Conservation (phyloP, 2,329 filamentous ascomycete genomes). For the Aspergillus fructus region DNA sequence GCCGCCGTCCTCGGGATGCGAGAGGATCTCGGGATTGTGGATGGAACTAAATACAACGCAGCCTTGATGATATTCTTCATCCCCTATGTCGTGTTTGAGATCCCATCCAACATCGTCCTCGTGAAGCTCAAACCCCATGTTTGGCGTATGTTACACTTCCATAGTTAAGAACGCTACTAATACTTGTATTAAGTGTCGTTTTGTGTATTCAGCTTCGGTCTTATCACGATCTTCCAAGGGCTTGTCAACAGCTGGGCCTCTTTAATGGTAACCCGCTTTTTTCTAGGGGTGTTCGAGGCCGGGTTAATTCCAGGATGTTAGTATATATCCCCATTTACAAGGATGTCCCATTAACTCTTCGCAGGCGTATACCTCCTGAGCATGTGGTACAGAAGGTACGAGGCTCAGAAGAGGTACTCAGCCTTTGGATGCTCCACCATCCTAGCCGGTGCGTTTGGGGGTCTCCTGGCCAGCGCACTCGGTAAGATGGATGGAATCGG, state of each 20-base stretch:
- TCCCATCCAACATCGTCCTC: conserved; percentile 68
- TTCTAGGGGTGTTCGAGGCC: conserved; percentile 70
- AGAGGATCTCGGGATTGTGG: conserved; percentile 57
- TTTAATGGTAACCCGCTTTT: conserved; percentile 76
- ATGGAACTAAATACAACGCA: conserved; percentile 63
- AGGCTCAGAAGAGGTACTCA: conserved; percentile 82
- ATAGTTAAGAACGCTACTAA: neutral
- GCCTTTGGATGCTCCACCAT: conserved; percentile 78
- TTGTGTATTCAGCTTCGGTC: conserved; percentile 82
- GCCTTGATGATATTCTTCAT: conserved; percentile 76
- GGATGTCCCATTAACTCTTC: too few species aligned
- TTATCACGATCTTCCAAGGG: conserved; percentile 73
- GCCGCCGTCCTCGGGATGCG: conserved; percentile 65
- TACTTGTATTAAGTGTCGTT: conserved; percentile 53
- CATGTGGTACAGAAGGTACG: conserved; percentile 78
- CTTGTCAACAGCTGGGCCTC: conserved; percentile 74
- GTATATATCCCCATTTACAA: neutral
- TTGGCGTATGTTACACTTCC: conserved; percentile 51
- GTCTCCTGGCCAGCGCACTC: conserved; percentile 57
- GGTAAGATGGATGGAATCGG: conserved; percentile 53
- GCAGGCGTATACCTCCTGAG: conserved; percentile 63
- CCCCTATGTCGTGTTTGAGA: conserved; percentile 63
- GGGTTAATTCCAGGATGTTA: conserved; percentile 67
- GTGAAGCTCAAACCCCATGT: conserved; percentile 66
- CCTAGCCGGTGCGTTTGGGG: conserved; percentile 59